These are phyloP conservation scores for Phytopythium chamaehyphon DNA, from an alignment of 352 stramenopile genomes.

Conservation along the genomic window DNA sequence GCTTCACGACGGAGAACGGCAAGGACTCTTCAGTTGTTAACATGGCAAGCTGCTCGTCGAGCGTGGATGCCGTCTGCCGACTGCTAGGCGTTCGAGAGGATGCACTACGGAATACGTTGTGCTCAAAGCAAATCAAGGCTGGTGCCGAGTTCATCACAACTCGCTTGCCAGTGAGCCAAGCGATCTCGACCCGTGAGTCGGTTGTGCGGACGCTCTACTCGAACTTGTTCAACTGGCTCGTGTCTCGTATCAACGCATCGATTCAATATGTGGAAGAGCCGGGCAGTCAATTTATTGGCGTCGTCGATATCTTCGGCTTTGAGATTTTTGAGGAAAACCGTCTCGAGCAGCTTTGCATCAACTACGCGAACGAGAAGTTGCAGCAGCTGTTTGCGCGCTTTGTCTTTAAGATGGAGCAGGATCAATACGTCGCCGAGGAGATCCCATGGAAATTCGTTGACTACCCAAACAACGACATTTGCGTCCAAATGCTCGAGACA, in stretches of 20 bases:
- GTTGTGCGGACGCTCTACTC: constrained; percentile 88
- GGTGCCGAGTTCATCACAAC: constrained; percentile 77
- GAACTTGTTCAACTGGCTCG: constrained; percentile 93
- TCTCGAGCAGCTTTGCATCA: constrained; percentile 89
- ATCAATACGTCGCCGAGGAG: constrained; percentile 77
- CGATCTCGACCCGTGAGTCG: constrained; percentile 73
- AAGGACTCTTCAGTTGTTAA: constrained; percentile 66
- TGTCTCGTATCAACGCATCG: constrained; percentile 90
- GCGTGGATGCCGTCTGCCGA: constrained; percentile 77
- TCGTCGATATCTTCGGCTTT: constrained; percentile 91
- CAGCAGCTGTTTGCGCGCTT: constrained; percentile 81
- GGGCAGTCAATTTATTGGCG: constrained; percentile 78
- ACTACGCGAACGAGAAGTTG: constrained; percentile 87
- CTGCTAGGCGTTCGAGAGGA: constrained; percentile 65
- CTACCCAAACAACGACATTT: constrained; percentile 86
- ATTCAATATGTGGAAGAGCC: constrained; percentile 80
- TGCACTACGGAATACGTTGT: constrained; percentile 56
- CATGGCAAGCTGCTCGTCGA: constrained; percentile 37
- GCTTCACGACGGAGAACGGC: constrained; percentile 64
- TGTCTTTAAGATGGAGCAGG: constrained; percentile 85
- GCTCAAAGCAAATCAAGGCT: constrained; percentile 77
- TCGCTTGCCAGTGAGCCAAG: constrained; percentile 56
- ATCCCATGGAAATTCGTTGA: constrained; percentile 89
- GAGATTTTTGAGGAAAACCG: constrained; percentile 91
- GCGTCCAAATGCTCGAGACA: constrained; percentile 69